A percentile compares a stretch with the other conserved stretches of the same genome.
Evolutionary conservation across 352 stramenopile genomes (phyloP).

Genomic region (Phytophthora multivora): DNA sequence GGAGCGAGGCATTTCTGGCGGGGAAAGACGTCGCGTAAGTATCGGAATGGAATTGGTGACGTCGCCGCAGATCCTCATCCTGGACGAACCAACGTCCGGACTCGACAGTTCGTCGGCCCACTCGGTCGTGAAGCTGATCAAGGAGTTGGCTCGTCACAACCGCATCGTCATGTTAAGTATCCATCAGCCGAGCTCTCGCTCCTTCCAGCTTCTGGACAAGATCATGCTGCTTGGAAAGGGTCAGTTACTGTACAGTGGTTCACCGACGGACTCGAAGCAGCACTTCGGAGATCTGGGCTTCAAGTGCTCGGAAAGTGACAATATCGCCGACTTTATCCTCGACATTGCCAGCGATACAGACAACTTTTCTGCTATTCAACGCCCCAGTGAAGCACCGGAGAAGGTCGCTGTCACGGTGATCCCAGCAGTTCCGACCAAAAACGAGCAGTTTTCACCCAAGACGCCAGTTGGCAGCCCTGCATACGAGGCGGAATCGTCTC

Average conservation of each 20-base stretch:
- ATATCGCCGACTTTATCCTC: constrained; percentile 83
- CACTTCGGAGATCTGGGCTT: constrained; percentile 74
- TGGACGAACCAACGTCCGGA: constrained; percentile 93
- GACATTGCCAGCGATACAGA: constrained; percentile 67
- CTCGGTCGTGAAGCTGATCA: constrained; percentile 88
- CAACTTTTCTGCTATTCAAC: constrained; percentile 65
- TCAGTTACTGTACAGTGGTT: constrained; percentile 66
- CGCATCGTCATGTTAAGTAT: constrained; percentile 88
- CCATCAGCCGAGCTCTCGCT: constrained; percentile 91
- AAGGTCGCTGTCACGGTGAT: neutral
- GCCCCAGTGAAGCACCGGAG: constrained; percentile 36
- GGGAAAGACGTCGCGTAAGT: constrained; percentile 91
- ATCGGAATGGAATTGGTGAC: constrained; percentile 95
- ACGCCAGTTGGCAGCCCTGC: constrained; percentile 30
- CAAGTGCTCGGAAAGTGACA: constrained; percentile 73
- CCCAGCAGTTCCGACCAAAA: neutral
- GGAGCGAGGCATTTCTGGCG: constrained; percentile 90
- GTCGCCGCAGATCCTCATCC: constrained; percentile 83
- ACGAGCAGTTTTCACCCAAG: neutral
- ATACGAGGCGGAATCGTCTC: constrained; percentile 42
- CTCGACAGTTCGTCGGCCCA: constrained; percentile 92
- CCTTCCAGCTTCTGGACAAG: constrained; percentile 90
- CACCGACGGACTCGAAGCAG: constrained; percentile 48
- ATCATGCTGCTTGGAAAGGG: constrained; percentile 92
- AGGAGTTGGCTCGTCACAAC: constrained; percentile 79